These are phyloP conservation scores for Neurospora sp. DNA, from an alignment of 495 filamentous ascomycete genomes.

Conservation along the genomic window DNA sequence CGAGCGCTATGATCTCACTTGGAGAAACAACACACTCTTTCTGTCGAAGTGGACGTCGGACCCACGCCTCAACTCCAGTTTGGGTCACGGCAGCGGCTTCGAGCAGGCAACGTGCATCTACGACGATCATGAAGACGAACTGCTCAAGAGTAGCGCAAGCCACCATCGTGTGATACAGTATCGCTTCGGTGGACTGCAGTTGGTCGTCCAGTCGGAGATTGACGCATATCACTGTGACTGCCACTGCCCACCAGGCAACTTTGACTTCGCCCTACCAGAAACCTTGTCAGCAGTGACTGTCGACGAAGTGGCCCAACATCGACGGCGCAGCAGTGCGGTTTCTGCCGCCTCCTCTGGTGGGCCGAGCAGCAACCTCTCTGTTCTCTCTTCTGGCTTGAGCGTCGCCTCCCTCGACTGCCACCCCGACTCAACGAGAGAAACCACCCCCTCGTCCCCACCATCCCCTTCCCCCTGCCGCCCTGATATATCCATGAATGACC, in stretches of 20 bases:
- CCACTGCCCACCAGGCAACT: background rate
- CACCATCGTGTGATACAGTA: slow-evolving; percentile 20
- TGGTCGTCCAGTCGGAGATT: slow-evolving; percentile 16
- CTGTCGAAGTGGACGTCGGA: slow-evolving; percentile 14
- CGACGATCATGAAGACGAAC: background rate
- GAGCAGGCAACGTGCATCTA: slow-evolving; percentile 15
- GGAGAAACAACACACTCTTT: slow-evolving; percentile 2
- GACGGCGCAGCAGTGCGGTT: background rate
- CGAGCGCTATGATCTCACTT: slow-evolving; percentile 14
- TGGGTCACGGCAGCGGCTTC: slow-evolving; percentile 14
- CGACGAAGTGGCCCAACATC: background rate
- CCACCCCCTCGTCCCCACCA: background rate
- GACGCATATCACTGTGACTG: slow-evolving; percentile 14
- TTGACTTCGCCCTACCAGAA: background rate
- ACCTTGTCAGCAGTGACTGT: background rate
- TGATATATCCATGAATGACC: background rate
- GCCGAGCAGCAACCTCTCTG: background rate
- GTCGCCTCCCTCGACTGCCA: slow-evolving; percentile 5
- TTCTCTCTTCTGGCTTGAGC: background rate
- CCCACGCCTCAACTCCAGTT: background rate
- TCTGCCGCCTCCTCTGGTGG: background rate
- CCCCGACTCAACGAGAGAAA: background rate
- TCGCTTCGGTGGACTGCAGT: slow-evolving; percentile 9
- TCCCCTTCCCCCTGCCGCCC: background rate
- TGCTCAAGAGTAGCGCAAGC: slow-evolving; percentile 10